phyloP scores from a whole-genome alignment of 129 eudicot species.

The Flaveria bidentis region DNA sequence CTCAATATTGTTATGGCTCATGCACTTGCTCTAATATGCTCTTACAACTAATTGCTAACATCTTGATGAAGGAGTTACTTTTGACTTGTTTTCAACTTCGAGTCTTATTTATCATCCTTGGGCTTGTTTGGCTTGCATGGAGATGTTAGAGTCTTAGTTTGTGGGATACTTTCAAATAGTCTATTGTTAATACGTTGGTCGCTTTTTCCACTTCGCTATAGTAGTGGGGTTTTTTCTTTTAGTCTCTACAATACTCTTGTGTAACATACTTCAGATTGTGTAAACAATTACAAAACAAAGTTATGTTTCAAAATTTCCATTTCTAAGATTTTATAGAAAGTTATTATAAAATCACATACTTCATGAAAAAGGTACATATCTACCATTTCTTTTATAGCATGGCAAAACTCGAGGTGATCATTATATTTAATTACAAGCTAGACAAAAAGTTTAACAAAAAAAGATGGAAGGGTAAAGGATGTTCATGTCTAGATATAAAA shows the following conservation, averaged over 20 bases:
- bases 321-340: background rate
- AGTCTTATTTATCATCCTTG: too few relatives aligned
- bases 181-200: background rate
- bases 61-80: too few relatives aligned
- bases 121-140: too few relatives aligned
- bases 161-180: too few relatives aligned
- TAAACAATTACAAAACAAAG: background rate
- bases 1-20: too few relatives aligned
- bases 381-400: background rate
- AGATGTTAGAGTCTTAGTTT: too few relatives aligned
- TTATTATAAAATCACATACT: background rate
- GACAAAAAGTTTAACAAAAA: constrained; percentile 22
- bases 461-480: constrained; percentile 23
- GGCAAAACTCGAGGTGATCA: background rate
- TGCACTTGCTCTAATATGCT: too few relatives aligned
- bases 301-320: background rate
- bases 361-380: background rate
- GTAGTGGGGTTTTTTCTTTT: background rate
- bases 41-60: too few relatives aligned
- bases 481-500: background rate
- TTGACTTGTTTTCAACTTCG: too few relatives aligned
- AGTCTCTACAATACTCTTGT: background rate
- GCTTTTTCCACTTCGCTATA: too few relatives aligned
- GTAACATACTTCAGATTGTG: background rate
- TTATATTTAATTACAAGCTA: constrained; percentile 14